Conservation (phyloP, 148 eudicot species). For the Rhododendron williamsianum region DNA sequence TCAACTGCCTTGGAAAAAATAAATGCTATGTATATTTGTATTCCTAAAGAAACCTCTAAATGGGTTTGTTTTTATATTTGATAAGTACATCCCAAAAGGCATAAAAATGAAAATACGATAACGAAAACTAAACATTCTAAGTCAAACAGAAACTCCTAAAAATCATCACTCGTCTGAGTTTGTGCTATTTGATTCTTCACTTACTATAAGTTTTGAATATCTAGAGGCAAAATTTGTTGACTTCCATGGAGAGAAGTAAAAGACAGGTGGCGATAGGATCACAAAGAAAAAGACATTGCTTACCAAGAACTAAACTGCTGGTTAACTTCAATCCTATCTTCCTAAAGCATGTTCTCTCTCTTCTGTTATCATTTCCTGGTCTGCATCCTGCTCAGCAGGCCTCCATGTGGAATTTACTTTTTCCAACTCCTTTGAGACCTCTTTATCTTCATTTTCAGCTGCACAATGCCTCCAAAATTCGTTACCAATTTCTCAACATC, state of each 20-base stretch:
- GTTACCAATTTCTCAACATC: not conserved
- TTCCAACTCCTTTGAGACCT: constrained; percentile 38
- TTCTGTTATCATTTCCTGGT: constrained; percentile 67
- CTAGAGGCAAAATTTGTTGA: not conserved
- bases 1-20: not conserved
- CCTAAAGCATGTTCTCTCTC: constrained; percentile 82
- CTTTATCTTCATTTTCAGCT: constrained; percentile 72
- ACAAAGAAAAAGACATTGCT: constrained; percentile 6
- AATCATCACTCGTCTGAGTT: not conserved
- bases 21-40: not conserved
- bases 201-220: not conserved
- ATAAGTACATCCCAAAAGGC: not conserved
- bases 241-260: not conserved
- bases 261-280: not conserved
- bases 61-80: not conserved
- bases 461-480: constrained; percentile 19
- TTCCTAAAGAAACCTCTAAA: not conserved
- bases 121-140: no score
- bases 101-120: not conserved
- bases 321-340: constrained; percentile 67
- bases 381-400: constrained; percentile 54
- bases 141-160: not conserved
- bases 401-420: constrained; percentile 50
- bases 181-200: not conserved
- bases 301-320: constrained; percentile 66